These are phyloP conservation scores for Kodamaea nitidulidarum DNA, from an alignment of 805 yeast genomes.

Conservation along the genomic window DNA sequence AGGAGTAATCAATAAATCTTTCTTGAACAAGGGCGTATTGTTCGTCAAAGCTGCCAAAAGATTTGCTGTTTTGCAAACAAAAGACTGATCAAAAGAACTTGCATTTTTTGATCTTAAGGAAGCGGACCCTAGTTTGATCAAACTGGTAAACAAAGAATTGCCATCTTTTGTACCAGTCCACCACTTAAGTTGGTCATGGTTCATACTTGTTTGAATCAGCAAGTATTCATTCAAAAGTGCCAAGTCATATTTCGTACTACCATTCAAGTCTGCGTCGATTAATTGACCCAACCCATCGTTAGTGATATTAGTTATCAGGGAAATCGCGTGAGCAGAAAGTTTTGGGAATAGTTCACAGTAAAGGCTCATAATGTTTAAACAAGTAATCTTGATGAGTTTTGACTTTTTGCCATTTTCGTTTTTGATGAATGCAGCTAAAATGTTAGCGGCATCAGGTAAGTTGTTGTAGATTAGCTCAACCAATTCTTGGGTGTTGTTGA, in stretches of 20 bases:
- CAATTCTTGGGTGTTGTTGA: conserved; percentile 22
- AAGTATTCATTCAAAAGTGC: conserved; percentile 56
- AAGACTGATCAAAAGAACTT: conserved; percentile 23
- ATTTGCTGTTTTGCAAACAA: conserved; percentile 41
- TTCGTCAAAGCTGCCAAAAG: conserved; percentile 47
- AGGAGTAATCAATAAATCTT: conserved; percentile 50
- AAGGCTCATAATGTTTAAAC: conserved; percentile 40
- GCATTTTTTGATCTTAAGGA: conserved; percentile 13
- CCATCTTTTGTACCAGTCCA: conserved; percentile 52
- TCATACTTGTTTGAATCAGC: conserved; percentile 50
- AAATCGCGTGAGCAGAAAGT: conserved; percentile 15
- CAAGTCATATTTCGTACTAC: conserved; percentile 48
- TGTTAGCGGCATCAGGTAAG: conserved; percentile 50
- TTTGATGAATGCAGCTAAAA: conserved; percentile 38
- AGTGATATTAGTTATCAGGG: conserved; percentile 16
- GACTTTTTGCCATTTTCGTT: conserved; percentile 20
- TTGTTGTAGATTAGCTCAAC: conserved; percentile 22
- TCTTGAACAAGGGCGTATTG: conserved; percentile 53
- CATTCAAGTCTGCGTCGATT: conserved; percentile 11
- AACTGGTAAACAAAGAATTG: conserved; percentile 63
- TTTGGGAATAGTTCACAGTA: conserved; percentile 37
- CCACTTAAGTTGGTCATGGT: conserved; percentile 56
- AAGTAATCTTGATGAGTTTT: conserved; percentile 44
- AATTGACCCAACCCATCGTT: conserved; percentile 17
- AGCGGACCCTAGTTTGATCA: conserved; percentile 44